Evolutionary conservation across 148 eudicot genomes (phyloP), one percentile per base, ranked within the genome.

Genomic region (Amaranthus palmeri): DNA sequence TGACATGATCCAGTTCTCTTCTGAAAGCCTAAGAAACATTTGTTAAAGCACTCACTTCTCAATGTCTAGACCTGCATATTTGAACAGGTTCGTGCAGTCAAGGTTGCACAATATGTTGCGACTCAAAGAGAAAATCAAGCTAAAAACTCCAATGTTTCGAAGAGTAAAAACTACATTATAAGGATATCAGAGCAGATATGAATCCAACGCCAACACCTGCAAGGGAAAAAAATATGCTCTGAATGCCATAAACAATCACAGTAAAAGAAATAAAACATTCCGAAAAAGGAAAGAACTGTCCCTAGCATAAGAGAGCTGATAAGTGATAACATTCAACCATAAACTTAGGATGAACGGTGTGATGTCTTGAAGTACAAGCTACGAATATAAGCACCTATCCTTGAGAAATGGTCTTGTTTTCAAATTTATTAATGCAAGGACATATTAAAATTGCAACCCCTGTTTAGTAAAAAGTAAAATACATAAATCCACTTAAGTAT

Each of bases 161-260:
- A 62, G 17, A 36, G 9, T 59, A 59, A 70, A 50, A 64, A 43
- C 8, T 69, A 46, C 65, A 80, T 67, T 18, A 70, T 71, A 91
- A 96, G 99, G 99, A 96, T 96, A 96, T 96, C 76, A 96, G 87
- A 78, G 99, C 96, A 78, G 99, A 90, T 46, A 84, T 86, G 72
- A 96, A 96, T 78, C 99, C 99, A 86, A 88, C 99, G 72, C 93
- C 99, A 71, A 96, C 96, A 64, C 99, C 99, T 96, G 88, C 70
- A 81, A 72, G 14, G 61, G n/a, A 77, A 74, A 50, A 54, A 7
- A 42, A n/a, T 47, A 73, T 49, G 66, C 40, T 78, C 40, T 69
- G 81, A 59, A 25, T 62, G 47, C 45, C 55, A 68, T 9, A 25
- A 43, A 13, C 55, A 42, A 63, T 25, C 25, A 6, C 40, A 58